Evolutionary conservation across 352 stramenopile species (phyloP).

Genomic region (Pythium diclinum): DNA sequence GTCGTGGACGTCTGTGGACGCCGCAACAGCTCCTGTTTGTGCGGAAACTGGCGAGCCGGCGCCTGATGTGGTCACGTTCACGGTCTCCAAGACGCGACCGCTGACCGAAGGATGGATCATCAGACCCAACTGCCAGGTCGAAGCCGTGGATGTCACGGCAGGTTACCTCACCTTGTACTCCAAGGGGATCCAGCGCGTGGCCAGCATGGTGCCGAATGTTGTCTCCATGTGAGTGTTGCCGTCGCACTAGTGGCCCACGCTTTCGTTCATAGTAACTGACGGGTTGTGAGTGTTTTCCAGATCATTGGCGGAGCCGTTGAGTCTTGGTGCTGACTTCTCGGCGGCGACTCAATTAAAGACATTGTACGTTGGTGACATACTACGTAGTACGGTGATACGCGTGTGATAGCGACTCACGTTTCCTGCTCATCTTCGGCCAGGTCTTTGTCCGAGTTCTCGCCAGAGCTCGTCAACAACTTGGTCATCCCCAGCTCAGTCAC

Average conservation of each 20-base stretch:
- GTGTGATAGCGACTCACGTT: not conserved
- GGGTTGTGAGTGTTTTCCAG: not conserved
- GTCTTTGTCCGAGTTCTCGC: not conserved
- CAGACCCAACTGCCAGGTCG: not conserved
- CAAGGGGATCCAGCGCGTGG: not conserved
- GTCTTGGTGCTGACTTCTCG: not conserved
- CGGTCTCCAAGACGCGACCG: not conserved
- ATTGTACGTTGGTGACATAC: not conserved
- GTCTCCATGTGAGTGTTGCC: not conserved
- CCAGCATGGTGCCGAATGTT: not conserved
- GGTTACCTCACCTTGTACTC: not conserved
- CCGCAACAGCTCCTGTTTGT: not conserved
- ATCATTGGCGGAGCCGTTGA: not conserved
- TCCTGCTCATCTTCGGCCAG: not conserved
- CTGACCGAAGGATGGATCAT: not conserved
- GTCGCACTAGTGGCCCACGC: no score
- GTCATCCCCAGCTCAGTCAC: not conserved
- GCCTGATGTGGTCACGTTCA: not conserved
- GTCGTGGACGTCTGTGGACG: not conserved
- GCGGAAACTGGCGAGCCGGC: not conserved
- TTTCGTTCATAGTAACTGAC: not conserved
- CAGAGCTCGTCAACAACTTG: not conserved
- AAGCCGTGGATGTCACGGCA: not conserved
- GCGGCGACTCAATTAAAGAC: not conserved
- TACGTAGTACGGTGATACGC: not conserved